Percentiles rank a stretch among this genome's conserved stretches.
These are phyloP conservation scores for Verticillium isaacii DNA, from an alignment of 2,329 filamentous ascomycete genomes.

Conservation along the genomic window DNA sequence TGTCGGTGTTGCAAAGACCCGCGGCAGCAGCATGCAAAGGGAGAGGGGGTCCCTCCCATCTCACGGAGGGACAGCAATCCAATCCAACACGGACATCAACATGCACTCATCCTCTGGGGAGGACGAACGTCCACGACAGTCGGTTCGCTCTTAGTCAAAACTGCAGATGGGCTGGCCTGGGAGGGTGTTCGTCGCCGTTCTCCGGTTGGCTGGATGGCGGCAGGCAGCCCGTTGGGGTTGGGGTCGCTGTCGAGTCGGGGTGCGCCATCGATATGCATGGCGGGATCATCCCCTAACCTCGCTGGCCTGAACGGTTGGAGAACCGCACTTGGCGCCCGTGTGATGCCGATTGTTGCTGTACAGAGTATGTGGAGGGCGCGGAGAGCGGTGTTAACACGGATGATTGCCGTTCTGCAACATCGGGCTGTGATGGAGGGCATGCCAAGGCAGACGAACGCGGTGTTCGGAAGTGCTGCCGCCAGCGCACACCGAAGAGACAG, in stretches of 20 bases:
- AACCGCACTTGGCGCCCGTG: background rate
- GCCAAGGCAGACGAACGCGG: background rate
- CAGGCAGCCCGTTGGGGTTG: background rate
- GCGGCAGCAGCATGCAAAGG: background rate
- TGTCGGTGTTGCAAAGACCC: background rate
- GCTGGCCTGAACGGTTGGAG: background rate
- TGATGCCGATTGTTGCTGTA: background rate
- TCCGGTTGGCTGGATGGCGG: background rate
- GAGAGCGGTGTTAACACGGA: background rate
- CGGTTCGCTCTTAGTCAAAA: background rate
- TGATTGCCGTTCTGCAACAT: background rate
- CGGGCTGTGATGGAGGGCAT: background rate
- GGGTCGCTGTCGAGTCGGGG: background rate
- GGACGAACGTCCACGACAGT: background rate
- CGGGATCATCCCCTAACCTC: background rate
- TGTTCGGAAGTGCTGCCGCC: background rate
- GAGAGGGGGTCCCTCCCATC: too few species aligned
- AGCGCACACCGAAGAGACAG: background rate
- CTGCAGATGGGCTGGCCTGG: background rate
- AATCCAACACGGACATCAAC: background rate
- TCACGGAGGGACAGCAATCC: too few species aligned
- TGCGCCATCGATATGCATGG: background rate
- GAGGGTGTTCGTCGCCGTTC: background rate
- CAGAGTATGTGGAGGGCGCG: background rate
- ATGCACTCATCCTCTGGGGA: background rate